phyloP scores from a whole-genome alignment of 2,329 filamentous ascomycete genomes.

The Plenodomus tracheiphilus region DNA sequence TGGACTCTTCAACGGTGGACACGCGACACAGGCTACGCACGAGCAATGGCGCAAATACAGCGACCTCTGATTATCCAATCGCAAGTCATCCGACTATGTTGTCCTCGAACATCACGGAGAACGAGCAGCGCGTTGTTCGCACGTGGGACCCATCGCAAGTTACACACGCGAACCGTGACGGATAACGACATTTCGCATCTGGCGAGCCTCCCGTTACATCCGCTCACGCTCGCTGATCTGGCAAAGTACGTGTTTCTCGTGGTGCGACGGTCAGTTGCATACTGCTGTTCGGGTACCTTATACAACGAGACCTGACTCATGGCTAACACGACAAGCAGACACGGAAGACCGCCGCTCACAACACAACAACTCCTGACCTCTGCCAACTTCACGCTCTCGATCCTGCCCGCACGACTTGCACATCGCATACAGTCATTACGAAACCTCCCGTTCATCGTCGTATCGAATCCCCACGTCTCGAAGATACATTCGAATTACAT shows the following conservation, averaged over 20 bases:
- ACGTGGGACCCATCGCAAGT: constrained; percentile 14
- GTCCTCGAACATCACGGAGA: constrained; percentile 27
- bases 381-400: constrained; percentile 92
- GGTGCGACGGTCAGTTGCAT: neutral
- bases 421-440: constrained; percentile 91
- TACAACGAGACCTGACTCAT: constrained; percentile 1
- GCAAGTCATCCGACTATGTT: constrained; percentile 40
- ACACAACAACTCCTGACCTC: constrained; percentile 80
- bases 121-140: constrained; percentile 20
- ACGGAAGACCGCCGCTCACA: constrained; percentile 83
- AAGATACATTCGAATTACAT: constrained; percentile 96
- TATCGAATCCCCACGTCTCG: constrained; percentile 94
- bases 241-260: constrained; percentile 66
- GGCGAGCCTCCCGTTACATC: constrained; percentile 76
- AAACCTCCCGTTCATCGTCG: constrained; percentile 95
- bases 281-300: neutral
- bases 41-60: constrained; percentile 38
- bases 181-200: constrained; percentile 80
- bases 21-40: neutral
- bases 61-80: constrained; percentile 43
- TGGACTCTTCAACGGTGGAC: neutral
- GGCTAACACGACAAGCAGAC: constrained; percentile 45
- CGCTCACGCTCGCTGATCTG: constrained; percentile 82
- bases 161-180: constrained; percentile 51
- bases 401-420: constrained; percentile 88